Conservation (phyloP, 768 basidiomycete species). For the Cystobasidium onofrii region DNA sequence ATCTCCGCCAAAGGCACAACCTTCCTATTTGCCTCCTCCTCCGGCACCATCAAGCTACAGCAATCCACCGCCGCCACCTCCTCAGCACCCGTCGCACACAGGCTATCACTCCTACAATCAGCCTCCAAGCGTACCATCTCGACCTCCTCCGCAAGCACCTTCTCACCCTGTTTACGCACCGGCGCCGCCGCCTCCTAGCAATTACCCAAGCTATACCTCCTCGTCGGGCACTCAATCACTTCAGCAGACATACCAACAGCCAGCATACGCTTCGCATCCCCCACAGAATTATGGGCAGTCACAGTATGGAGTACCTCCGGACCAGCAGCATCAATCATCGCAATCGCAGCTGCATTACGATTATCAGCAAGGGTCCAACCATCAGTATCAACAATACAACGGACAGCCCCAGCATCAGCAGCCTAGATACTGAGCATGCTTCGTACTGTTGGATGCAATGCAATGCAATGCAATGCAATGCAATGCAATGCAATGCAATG, state of each 20-base stretch:
- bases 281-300: slow-evolving; percentile 24
- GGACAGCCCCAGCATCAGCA: neutral
- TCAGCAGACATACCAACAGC: slow-evolving; percentile 13
- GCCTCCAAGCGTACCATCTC: slow-evolving; percentile 4
- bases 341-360: slow-evolving; percentile 11
- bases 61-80: slow-evolving; percentile 1
- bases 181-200: neutral
- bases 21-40: neutral
- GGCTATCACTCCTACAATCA: neutral
- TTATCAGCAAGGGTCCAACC: neutral
- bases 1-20: neutral
- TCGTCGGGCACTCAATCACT: neutral
- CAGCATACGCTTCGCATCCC: neutral
- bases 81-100: slow-evolving; percentile 1
- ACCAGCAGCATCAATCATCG: neutral
- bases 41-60: slow-evolving; percentile 16
- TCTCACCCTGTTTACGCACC: neutral
- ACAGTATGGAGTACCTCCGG: neutral
- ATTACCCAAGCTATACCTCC: neutral
- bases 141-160: slow-evolving; percentile 19
- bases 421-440: neutral
- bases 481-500: neutral
- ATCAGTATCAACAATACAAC: neutral
- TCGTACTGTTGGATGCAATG: too few relatives aligned
- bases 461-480: neutral